A percentile compares a stretch with the other conserved stretches of the same genome.
Evolutionary conservation across 2,329 filamentous ascomycete genomes (phyloP).

Genomic region (Xylaria sp.): DNA sequence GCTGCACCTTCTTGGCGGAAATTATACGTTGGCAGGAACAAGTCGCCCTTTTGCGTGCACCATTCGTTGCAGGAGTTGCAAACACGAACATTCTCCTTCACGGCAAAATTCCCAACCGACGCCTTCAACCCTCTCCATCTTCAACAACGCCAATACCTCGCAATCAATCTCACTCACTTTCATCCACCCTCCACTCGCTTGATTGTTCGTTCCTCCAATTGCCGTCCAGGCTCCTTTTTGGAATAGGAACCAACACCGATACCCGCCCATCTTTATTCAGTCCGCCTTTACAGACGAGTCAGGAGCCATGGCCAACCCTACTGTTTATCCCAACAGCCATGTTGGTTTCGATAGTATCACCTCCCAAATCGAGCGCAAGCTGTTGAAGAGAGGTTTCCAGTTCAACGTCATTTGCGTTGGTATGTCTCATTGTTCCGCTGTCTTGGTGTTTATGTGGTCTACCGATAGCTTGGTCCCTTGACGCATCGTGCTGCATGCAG

Average conservation of each 20-base stretch:
- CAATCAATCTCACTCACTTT: conserved; percentile 28
- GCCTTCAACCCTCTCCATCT: conserved; percentile 20
- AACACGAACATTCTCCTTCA: conserved; percentile 44
- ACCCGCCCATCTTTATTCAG: conserved; percentile 43
- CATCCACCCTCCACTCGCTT: conserved; percentile 38
- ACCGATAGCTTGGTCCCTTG: conserved; percentile 9
- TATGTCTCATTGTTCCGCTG: conserved; percentile 62
- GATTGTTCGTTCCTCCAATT: conserved; percentile 44
- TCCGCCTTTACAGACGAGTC: conserved; percentile 43
- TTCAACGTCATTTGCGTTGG: conserved; percentile 99
- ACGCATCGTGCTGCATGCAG: conserved; percentile 9
- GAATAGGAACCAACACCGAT: conserved; percentile 49
- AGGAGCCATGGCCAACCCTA: conserved; percentile 71
- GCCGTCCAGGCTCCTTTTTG: conserved; percentile 52
- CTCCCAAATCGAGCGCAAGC: conserved; percentile 98
- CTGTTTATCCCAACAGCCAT: conserved; percentile 92
- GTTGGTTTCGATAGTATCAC: conserved; percentile 99
- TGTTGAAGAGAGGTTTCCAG: conserved; percentile 99
- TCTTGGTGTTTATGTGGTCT: background rate
- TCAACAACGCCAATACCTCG: conserved; percentile 23
- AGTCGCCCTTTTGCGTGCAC: conserved; percentile 17
- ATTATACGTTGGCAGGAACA: conserved; percentile 58
- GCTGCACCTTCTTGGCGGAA: conserved; percentile 52
- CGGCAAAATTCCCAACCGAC: conserved; percentile 42
- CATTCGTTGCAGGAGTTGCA: conserved; percentile 43